Evolutionary conservation across 495 filamentous ascomycete species (phyloP), one percentile per base, ranked within the genome.

Genomic region (Penicillium egyptiacum): DNA sequence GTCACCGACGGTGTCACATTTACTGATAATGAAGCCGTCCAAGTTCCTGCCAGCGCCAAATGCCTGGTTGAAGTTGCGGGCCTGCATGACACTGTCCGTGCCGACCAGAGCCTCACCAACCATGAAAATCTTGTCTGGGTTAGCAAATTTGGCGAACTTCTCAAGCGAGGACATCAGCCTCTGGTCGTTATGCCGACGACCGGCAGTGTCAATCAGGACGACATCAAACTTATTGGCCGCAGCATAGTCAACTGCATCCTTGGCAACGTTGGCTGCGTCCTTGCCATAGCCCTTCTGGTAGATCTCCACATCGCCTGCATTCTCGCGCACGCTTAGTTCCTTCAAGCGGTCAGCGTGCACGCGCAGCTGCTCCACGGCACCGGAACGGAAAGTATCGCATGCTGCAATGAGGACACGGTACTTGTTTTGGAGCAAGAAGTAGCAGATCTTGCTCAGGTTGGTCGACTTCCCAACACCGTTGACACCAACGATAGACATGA

Each of bases 381-480:
- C 94, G 14, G 92, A 96, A 57, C 94, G 89, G 82, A 98, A 98
- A 10, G 94, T 98, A 71, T 98, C 94, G 62, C 89, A 96, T 14
- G 95, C 94, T 1, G 90, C 94, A 65, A 98, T 89, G 48, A 98
- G 81, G n/a, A 98, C 90, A 60, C 88, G 87, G 75, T 93, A 95
- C 67, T 92, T 89, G 76, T 98, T 98, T 70, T 98, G 95, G 22
- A 98, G 79, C 11, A 98, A 81, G 77, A 98, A 97, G 76, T 92
- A 98, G 70, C 90, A 93, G 57, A 98, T 94, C 74, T 98, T 98
- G 68, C 89, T 90, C 17, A 98, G 76, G 60, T 96, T 98, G 19
- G 94, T 98, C 8, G 91, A 96, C 74, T 98, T 98, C 67, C 94
- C 94, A 46, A 98, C 94, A 23, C 94, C 94, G 65, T 98, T 98